Evolutionary conservation across 192 early-diverging fungal species (phyloP).

Genomic region (Coemansia sp.): DNA sequence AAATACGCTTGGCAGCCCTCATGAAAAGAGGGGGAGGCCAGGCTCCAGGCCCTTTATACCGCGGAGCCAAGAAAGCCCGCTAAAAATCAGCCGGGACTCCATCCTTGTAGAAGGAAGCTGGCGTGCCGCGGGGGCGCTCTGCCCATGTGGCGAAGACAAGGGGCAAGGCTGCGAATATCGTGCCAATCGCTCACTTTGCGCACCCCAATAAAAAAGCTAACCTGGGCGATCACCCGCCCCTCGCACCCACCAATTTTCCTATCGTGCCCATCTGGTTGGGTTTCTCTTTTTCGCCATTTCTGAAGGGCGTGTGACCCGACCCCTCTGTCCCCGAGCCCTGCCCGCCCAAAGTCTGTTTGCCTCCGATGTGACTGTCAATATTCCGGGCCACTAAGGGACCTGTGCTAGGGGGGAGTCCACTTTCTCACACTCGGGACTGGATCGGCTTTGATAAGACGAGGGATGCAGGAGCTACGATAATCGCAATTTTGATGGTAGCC

Average conservation of each 20-base stretch:
- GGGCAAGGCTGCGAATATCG: neutral
- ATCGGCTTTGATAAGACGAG: neutral
- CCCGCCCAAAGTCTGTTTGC: neutral
- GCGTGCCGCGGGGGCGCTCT: neutral
- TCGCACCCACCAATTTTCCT: neutral
- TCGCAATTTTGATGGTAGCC: neutral
- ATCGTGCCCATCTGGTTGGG: neutral
- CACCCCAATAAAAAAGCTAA: neutral
- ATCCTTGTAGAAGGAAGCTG: neutral
- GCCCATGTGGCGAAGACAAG: neutral
- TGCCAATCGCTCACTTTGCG: neutral
- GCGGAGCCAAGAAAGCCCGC: neutral
- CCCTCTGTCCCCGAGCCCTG: slow-evolving; percentile 1
- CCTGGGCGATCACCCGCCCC: slow-evolving; percentile 1
- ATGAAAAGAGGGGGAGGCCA: neutral
- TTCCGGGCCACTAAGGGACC: neutral
- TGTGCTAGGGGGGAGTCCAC: neutral
- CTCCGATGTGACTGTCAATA: neutral
- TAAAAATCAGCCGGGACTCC: neutral
- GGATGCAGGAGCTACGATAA: neutral
- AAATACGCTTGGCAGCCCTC: slow-evolving; percentile 1
- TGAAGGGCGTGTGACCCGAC: neutral
- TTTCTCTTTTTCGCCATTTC: neutral
- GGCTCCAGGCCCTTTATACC: neutral
- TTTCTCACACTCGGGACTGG: neutral